Percentiles rank a stretch among this genome's conserved stretches.
Conservation (phyloP, 495 filamentous ascomycete genomes). For the Pseudotulostoma volvatum region DNA sequence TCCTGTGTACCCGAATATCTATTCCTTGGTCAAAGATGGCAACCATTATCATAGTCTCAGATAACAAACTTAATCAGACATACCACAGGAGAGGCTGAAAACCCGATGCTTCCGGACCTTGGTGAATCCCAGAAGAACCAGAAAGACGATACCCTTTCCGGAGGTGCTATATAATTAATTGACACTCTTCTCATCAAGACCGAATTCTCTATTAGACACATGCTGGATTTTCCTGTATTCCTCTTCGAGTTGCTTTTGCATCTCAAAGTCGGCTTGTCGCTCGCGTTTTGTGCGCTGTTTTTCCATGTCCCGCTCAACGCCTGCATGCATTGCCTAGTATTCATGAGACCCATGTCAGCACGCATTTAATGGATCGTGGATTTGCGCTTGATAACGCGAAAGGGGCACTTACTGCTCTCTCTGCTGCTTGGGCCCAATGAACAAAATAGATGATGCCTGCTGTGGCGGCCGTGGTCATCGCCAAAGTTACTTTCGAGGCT, state of each 20-base stretch:
- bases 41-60: too few relatives aligned
- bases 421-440: slow-evolving; percentile 71
- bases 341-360: too few relatives aligned
- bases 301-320: slow-evolving; percentile 88
- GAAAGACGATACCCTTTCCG: too few relatives aligned
- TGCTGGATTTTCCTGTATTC: slow-evolving; percentile 81
- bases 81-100: too few relatives aligned
- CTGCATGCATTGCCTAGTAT: slow-evolving; percentile 83
- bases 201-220: slow-evolving; percentile 23
- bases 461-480: slow-evolving; percentile 58
- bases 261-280: slow-evolving; percentile 81
- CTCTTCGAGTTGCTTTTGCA: slow-evolving; percentile 70
- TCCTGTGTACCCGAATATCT: too few relatives aligned
- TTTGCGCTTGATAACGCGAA: too few relatives aligned
- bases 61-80: too few relatives aligned
- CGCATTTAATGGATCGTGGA: too few relatives aligned
- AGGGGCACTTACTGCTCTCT: slow-evolving; percentile 52
- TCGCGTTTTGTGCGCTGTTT: slow-evolving; percentile 79
- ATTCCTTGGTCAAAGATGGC: too few relatives aligned
- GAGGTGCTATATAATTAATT: too few relatives aligned
- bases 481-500: slow-evolving; percentile 72
- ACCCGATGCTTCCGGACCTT: too few relatives aligned
- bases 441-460: slow-evolving; percentile 68
- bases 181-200: neutral
- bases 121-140: too few relatives aligned